A percentile compares a stretch with the other conserved stretches of the same genome.
phyloP scores from a whole-genome alignment of 2,329 filamentous ascomycete species.

The Diaporthe eres region DNA sequence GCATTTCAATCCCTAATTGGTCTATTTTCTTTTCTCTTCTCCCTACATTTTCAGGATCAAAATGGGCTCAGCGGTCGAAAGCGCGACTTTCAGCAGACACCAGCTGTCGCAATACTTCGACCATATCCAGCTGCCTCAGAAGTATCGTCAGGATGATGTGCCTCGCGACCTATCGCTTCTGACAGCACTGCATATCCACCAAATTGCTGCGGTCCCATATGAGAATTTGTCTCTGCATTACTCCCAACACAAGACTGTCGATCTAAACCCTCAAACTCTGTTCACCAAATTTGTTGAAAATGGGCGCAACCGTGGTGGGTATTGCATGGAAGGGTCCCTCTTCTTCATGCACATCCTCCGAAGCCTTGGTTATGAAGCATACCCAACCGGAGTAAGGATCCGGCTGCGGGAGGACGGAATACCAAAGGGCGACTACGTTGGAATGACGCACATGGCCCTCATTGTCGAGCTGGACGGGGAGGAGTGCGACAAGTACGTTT shows the following conservation, averaged over 20 bases:
- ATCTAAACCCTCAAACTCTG: constrained; percentile 61
- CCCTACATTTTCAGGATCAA: not conserved
- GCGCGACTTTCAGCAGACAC: constrained; percentile 2
- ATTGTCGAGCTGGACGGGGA: constrained; percentile 65
- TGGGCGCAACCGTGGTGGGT: constrained; percentile 65
- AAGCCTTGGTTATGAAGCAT: constrained; percentile 46
- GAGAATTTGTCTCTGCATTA: constrained; percentile 71
- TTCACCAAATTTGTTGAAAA: constrained; percentile 64
- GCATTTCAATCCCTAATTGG: not conserved
- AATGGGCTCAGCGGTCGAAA: not conserved
- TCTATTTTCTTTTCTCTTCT: not conserved
- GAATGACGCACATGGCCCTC: constrained; percentile 70
- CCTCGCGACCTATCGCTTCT: constrained; percentile 54
- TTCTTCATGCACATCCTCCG: constrained; percentile 58
- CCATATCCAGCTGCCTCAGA: constrained; percentile 44
- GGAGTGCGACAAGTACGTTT: constrained; percentile 62
- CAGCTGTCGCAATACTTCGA: constrained; percentile 45
- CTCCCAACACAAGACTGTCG: constrained; percentile 53
- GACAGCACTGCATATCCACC: constrained; percentile 57
- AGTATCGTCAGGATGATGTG: constrained; percentile 43
- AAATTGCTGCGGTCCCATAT: constrained; percentile 67
- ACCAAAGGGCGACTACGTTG: constrained; percentile 55
- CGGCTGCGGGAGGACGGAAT: constrained; percentile 56
- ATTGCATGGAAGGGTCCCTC: constrained; percentile 72
- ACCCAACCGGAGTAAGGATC: constrained; percentile 66